phyloP scores from a whole-genome alignment of 345 rosid species.

The Syzygium jambos region DNA sequence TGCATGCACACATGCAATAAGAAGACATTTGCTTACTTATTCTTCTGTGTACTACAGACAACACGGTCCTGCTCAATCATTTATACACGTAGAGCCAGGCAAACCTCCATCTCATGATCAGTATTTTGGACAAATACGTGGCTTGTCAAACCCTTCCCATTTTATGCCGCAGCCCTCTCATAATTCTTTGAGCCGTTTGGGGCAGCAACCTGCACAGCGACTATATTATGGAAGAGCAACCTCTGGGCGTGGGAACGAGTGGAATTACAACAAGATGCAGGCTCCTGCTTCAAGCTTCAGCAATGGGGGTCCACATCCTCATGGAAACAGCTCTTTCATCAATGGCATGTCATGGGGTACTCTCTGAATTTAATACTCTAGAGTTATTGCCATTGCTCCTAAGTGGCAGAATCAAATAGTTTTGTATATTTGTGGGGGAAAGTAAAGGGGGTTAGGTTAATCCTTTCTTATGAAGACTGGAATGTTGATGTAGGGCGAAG shows the following conservation, averaged over 20 bases:
- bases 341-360: constrained; percentile 84
- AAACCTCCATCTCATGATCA: constrained; percentile 64
- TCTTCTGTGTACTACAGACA: constrained; percentile 35
- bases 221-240: constrained; percentile 46
- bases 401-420: neutral
- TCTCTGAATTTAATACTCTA: constrained; percentile 9
- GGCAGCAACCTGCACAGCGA: constrained; percentile 66
- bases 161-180: constrained; percentile 46
- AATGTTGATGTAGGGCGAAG: constrained; percentile 50
- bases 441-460: neutral
- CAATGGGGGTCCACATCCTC: constrained; percentile 69
- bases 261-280: constrained; percentile 63
- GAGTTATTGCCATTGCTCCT: neutral
- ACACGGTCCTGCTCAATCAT: constrained; percentile 48
- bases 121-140: constrained; percentile 49
- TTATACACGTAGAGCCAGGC: constrained; percentile 52
- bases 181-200: constrained; percentile 86
- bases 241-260: constrained; percentile 43
- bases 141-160: constrained; percentile 50
- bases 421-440: neutral
- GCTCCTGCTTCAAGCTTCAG: constrained; percentile 52
- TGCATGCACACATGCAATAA: neutral
- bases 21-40: neutral
- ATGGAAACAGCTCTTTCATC: constrained; percentile 64
- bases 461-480: constrained; percentile 5